Evolutionary conservation across 1,139 yeast genomes (phyloP).

Genomic region (Nakaseomyces kungkrabaensis): DNA sequence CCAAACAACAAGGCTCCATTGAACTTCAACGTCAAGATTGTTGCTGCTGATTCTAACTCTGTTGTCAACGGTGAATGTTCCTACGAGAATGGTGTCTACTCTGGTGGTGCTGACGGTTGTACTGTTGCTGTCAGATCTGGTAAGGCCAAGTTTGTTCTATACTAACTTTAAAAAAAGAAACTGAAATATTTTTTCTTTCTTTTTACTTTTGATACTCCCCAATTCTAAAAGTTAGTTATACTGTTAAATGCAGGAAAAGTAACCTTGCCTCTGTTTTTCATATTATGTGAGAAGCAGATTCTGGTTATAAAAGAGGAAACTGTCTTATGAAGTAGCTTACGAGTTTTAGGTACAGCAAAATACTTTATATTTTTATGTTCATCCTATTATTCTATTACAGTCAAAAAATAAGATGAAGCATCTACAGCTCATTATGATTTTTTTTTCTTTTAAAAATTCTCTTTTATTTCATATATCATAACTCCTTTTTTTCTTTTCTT

Average conservation of each 20-base stretch:
- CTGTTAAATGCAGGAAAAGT: no score
- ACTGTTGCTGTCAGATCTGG: conserved; percentile 82
- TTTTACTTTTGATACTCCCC: no score
- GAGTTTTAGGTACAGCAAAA: not conserved
- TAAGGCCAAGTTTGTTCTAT: conserved; percentile 59
- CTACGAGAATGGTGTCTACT: conserved; percentile 68
- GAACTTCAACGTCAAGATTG: conserved; percentile 81
- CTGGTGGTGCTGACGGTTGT: conserved; percentile 69
- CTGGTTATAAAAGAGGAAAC: not conserved
- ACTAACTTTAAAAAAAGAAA: conserved; percentile 19
- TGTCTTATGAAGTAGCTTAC: not conserved
- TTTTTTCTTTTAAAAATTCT: not conserved
- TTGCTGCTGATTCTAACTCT: conserved; percentile 52
- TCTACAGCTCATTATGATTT: not conserved
- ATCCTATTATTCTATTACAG: not conserved
- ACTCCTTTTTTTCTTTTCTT: not conserved
- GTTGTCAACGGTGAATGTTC: conserved; percentile 64
- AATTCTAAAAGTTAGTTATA: no score
- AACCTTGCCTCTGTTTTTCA: no score
- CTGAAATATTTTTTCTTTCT: not conserved
- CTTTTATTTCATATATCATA: not conserved
- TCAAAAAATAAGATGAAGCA: no score
- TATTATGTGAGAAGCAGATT: not conserved
- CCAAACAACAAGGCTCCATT: conserved; percentile 72
- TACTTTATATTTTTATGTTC: not conserved